Base-by-base conservation (phyloP, 768 basidiomycete species). In the Naganishia antarctica region DNA sequence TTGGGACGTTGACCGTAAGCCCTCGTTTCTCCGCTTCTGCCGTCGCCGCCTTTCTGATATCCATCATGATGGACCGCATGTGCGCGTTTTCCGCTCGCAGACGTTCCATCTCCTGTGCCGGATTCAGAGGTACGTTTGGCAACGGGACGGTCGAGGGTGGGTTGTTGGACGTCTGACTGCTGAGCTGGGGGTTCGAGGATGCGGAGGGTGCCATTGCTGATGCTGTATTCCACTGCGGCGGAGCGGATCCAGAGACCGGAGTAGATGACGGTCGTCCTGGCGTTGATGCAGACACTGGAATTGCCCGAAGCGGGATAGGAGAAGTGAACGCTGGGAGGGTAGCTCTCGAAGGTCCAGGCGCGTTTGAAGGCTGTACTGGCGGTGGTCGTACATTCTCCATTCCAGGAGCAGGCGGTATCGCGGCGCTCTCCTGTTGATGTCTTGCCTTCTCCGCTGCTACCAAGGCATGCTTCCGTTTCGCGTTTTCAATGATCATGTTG, bases 401-500 rank as follows among this genome's bases (percentile, higher is more conserved):
- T 37, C 5, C 29, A 29, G 18, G 29, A 23, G 13, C 34, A 12
- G 43, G 31, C 9, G 32, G n/a, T 13, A 25, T 25, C 53, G n/a
- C 21, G n/a, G 21, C 40, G 32, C 53, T 26, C n/a, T n/a, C n/a
- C n/a, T n/a, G n/a, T 26, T 32, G 13, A 9, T 32, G 21, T 40
- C 40, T 57, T 34, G 53, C 53, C 34, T 57, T 57, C 11, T 57
- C 53, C 34, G 53, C 53, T 13, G 37, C 37, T 4, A 34, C 23
- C 13, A 40, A 34, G 9, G 53, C 37, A 40, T 57, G 53, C 26
- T 57, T 57, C 34, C 53, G 53, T 37, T 57, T 57, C 12, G 53
- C 53, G 26, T 57, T 57, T 37, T 57, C 53, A 25, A 57, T 37
- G 15, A 57, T 57, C 53, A 57, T 57, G 31, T 34, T 57, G 23